A percentile compares a stretch with the other conserved stretches of the same genome.
These are phyloP conservation scores for Hyphodiscus hymeniophilus DNA, from an alignment of 495 filamentous ascomycete species.

Conservation along the genomic window DNA sequence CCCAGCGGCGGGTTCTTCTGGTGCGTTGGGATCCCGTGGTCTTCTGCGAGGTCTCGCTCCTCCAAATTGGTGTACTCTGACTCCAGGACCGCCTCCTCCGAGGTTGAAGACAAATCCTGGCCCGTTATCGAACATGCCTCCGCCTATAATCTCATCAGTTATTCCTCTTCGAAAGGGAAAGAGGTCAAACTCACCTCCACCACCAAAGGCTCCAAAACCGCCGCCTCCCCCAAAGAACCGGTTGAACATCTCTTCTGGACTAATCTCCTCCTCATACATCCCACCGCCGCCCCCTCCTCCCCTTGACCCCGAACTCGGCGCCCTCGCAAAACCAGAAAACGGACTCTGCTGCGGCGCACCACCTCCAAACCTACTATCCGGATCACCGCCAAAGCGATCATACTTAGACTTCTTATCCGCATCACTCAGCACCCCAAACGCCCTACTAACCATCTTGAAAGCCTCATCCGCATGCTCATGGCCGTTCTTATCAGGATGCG, in stretches of 20 bases:
- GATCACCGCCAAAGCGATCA: constrained; percentile 84
- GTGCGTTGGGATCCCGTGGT: constrained; percentile 54
- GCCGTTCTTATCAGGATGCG: constrained; percentile 98
- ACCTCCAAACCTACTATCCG: constrained; percentile 67
- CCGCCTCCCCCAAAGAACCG: constrained; percentile 85
- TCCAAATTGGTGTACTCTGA: constrained; percentile 83
- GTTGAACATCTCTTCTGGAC: constrained; percentile 92
- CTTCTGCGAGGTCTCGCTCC: constrained; percentile 58
- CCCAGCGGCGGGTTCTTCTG: constrained; percentile 41
- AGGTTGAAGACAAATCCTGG: constrained; percentile 90
- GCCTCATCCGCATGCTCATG: constrained; percentile 94
- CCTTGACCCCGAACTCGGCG: constrained; percentile 36
- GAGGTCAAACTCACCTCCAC: constrained; percentile 47
- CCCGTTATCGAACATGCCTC: constrained; percentile 56
- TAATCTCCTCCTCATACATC: constrained; percentile 86
- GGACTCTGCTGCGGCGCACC: constrained; percentile 44
- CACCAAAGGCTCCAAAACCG: constrained; percentile 18
- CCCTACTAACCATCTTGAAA: constrained; percentile 93
- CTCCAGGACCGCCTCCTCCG: constrained; percentile 65
- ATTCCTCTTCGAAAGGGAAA: constrained; percentile 30
- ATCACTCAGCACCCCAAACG: constrained; percentile 90
- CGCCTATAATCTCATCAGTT: constrained; percentile 27
- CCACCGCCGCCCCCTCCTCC: constrained; percentile 43
- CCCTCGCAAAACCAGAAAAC: constrained; percentile 62
- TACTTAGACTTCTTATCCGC: constrained; percentile 82